These are phyloP conservation scores for Penicillium mononematosum DNA, from an alignment of 495 filamentous ascomycete species.

Conservation along the genomic window DNA sequence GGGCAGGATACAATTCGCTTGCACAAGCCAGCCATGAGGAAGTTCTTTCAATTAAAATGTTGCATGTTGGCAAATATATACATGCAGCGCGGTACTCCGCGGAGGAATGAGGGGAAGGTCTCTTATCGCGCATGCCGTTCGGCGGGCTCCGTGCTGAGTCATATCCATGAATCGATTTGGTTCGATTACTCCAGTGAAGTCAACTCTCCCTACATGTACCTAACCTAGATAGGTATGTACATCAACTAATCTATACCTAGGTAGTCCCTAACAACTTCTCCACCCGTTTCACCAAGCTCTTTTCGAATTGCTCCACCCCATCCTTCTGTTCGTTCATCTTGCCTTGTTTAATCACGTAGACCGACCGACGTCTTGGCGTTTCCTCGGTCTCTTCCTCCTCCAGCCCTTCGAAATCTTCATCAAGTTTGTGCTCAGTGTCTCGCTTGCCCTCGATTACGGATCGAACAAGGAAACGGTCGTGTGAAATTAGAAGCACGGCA, in stretches of 20 bases:
- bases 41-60: constrained; percentile 4
- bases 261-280: constrained; percentile 39
- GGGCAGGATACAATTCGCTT: constrained; percentile 12
- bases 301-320: constrained; percentile 65
- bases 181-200: not conserved
- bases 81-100: constrained; percentile 2
- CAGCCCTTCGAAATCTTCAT: constrained; percentile 51
- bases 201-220: no score
- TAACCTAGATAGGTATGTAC: not conserved
- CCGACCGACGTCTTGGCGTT: constrained; percentile 50
- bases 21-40: constrained; percentile 14
- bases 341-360: constrained; percentile 60
- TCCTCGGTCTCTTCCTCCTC: constrained; percentile 50
- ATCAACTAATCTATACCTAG: not conserved
- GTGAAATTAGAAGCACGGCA: constrained; percentile 68
- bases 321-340: constrained; percentile 53
- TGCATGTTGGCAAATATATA: constrained; percentile 9
- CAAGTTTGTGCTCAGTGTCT: constrained; percentile 38
- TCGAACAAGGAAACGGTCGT: constrained; percentile 74
- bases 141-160: constrained; percentile 9
- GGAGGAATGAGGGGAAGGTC: constrained; percentile 10
- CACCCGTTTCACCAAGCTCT: constrained; percentile 58
- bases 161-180: not conserved
- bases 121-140: constrained; percentile 18
- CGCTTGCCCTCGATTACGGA: constrained; percentile 65